A percentile compares a stretch with the other conserved stretches of the same genome.
Conservation (phyloP, 257 asterid species). For the Solanum rostratum region DNA sequence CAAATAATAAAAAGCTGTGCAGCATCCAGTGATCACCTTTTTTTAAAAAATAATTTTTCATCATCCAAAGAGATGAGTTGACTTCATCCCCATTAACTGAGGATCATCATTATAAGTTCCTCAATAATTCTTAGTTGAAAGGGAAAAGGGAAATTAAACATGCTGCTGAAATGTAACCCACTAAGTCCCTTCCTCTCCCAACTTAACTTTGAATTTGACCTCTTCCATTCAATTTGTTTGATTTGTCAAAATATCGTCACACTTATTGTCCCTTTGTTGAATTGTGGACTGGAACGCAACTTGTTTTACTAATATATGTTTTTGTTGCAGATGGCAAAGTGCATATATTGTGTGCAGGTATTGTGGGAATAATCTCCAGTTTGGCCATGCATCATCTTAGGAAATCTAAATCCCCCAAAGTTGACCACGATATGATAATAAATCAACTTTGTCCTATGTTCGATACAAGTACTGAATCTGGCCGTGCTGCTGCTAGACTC, state of each 20-base stretch:
- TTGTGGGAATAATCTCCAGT: constrained; percentile 38
- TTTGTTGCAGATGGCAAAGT: not conserved
- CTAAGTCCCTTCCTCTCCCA: not conserved
- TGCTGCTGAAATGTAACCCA: not conserved
- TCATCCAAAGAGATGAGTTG: not conserved
- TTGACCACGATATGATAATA: not conserved
- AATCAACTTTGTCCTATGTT: constrained; percentile 43
- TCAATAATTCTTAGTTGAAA: not conserved
- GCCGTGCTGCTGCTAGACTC: constrained; percentile 30
- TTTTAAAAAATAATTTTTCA: no score
- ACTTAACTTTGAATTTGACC: not conserved
- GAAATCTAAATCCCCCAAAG: constrained; percentile 16
- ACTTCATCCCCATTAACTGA: not conserved
- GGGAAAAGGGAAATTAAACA: not conserved
- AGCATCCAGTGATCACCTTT: not conserved
- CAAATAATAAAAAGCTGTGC: not conserved
- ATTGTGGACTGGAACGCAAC: not conserved
- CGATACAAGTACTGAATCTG: constrained; percentile 42
- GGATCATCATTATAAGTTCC: not conserved
- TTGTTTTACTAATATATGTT: no score
- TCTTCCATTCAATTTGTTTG: not conserved
- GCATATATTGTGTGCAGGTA: constrained; percentile 28
- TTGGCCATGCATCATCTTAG: constrained; percentile 34
- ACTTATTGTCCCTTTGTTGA: not conserved
- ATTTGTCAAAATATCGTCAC: not conserved